Evolutionary conservation across 306 rosid species (phyloP).

Genomic region (Cucurbita argyrosperma): DNA sequence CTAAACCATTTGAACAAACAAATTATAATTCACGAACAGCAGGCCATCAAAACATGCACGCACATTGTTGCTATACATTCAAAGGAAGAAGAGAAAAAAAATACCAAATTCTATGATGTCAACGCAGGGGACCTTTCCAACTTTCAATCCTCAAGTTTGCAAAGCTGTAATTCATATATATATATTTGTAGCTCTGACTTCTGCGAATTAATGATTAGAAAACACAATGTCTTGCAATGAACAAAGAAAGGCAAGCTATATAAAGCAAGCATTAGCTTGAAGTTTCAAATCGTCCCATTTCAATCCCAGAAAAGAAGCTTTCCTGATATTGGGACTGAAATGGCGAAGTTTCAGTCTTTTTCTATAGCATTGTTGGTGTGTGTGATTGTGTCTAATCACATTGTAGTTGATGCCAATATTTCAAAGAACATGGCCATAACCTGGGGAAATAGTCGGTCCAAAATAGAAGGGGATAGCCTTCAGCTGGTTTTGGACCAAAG

Average conservation of each 20-base stretch:
- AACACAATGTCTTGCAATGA: neutral
- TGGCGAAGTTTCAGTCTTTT: slow-evolving; percentile 24
- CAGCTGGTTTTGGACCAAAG: slow-evolving; percentile 50
- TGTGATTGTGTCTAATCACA: slow-evolving; percentile 12
- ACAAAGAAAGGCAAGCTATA: slow-evolving; percentile 13
- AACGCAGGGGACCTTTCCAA: neutral
- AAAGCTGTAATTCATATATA: neutral
- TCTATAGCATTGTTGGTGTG: slow-evolving; percentile 17
- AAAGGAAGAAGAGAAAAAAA: neutral
- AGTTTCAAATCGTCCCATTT: slow-evolving; percentile 9
- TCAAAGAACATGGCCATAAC: slow-evolving; percentile 44
- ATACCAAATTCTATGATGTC: neutral
- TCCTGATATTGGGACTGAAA: slow-evolving; percentile 10
- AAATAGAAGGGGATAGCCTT: slow-evolving; percentile 41
- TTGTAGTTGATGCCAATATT: slow-evolving; percentile 28
- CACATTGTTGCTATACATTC: slow-evolving; percentile 2
- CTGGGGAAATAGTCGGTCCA: slow-evolving; percentile 47
- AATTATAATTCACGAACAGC: neutral
- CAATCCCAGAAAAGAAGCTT: neutral
- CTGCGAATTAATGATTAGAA: slow-evolving; percentile 2
- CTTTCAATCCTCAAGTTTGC: neutral
- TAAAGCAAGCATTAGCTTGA: slow-evolving; percentile 21
- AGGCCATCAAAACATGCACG: slow-evolving; percentile 1
- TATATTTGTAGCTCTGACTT: neutral
- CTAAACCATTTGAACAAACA: neutral